These are phyloP conservation scores for Phytophthora idaei DNA, from an alignment of 352 stramenopile species.

Conservation along the genomic window DNA sequence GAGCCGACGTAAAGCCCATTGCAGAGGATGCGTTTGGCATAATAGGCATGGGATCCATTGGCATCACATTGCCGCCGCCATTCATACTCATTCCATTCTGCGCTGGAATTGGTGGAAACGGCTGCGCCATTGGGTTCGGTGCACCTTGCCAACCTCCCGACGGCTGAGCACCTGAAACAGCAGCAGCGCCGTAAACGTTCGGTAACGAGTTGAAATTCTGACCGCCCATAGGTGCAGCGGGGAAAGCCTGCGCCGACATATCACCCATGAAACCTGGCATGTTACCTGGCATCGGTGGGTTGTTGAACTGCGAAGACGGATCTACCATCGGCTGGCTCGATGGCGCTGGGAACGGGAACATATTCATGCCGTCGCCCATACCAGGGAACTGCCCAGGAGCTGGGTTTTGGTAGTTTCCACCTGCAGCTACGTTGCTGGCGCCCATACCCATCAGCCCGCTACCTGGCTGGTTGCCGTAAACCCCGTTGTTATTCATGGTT, in stretches of 20 bases:
- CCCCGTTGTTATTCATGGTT: constrained; percentile 18
- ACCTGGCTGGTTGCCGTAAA: constrained; percentile 25
- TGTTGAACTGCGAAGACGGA: constrained; percentile 33
- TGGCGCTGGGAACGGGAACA: constrained; percentile 38
- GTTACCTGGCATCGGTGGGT: constrained; percentile 18
- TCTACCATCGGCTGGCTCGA: constrained; percentile 34
- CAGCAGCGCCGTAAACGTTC: constrained; percentile 29
- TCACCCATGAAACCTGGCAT: constrained; percentile 38
- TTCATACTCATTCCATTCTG: constrained; percentile 27
- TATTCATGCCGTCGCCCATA: constrained; percentile 33
- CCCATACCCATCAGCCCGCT: constrained; percentile 19
- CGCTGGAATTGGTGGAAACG: constrained; percentile 19
- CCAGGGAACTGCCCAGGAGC: constrained; percentile 18
- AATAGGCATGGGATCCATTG: constrained; percentile 30
- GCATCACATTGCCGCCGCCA: constrained; percentile 24
- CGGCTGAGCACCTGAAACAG: constrained; percentile 14
- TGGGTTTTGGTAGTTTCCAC: constrained; percentile 15
- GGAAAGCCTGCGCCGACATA: constrained; percentile 35
- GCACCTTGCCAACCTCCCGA: constrained; percentile 30
- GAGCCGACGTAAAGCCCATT: constrained; percentile 28
- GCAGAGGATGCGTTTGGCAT: constrained; percentile 26
- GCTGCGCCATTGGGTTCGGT: constrained; percentile 26
- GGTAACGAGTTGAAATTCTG: constrained; percentile 36
- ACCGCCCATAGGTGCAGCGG: constrained; percentile 19
- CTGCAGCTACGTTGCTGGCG: constrained; percentile 5